Conservation (phyloP, 176 grass and related monocot species). For the Panicum miliaceum region DNA sequence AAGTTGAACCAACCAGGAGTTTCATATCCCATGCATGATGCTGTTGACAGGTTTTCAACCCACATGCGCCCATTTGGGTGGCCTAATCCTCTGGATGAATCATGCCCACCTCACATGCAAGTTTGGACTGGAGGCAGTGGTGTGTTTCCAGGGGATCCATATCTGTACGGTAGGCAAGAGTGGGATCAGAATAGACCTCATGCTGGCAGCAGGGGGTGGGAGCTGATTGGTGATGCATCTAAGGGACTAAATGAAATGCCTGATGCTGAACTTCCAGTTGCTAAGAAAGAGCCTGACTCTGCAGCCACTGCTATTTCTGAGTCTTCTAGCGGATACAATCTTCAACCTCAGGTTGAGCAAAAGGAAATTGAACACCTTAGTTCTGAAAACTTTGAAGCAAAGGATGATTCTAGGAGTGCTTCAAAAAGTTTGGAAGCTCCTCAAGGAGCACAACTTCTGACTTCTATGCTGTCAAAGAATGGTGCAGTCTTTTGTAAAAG, state of each 20-base stretch:
- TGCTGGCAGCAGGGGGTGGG: conserved; percentile 63
- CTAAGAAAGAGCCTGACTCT: conserved; percentile 61
- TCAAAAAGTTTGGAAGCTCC: conserved; percentile 29
- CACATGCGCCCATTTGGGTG: conserved; percentile 84
- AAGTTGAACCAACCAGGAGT: conserved; percentile 78
- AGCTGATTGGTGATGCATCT: conserved; percentile 51
- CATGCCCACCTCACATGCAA: conserved; percentile 75
- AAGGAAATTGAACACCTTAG: conserved; percentile 39
- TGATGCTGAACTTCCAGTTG: conserved; percentile 54
- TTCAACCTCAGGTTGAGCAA: conserved; percentile 41
- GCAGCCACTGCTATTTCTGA: conserved; percentile 45
- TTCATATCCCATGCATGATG: conserved; percentile 86
- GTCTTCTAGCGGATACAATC: conserved; percentile 40
- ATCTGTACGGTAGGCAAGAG: conserved; percentile 67
- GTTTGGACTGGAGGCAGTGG: conserved; percentile 68
- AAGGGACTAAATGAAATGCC: conserved; percentile 60
- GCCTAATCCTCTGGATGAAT: conserved; percentile 79
- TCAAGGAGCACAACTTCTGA: conserved; percentile 23
- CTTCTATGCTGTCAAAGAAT: conserved; percentile 49
- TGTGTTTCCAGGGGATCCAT: conserved; percentile 62
- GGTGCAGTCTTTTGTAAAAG: conserved; percentile 57
- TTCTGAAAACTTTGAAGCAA: conserved; percentile 53
- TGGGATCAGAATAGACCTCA: conserved; percentile 78
- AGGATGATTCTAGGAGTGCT: conserved; percentile 44
- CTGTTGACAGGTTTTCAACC: conserved; percentile 72